Evolutionary conservation across 2,329 filamentous ascomycete species (phyloP), one percentile per base, ranked within the genome.

Genomic region (Aphanocladium album): DNA sequence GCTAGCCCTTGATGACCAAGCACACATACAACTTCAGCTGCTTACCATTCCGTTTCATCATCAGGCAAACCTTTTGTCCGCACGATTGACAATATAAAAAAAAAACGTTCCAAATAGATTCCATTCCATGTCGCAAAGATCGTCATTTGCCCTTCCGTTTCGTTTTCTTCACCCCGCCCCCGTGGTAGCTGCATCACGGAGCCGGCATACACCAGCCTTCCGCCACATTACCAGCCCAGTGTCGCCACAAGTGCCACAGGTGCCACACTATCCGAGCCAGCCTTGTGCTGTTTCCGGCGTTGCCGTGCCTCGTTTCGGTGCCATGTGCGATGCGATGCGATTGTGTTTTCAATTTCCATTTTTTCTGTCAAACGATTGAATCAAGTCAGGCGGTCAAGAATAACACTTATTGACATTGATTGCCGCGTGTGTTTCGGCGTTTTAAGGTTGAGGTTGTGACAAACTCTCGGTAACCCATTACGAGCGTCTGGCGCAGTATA

Each of bases 251-350:
- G n/a, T n/a, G n/a, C n/a, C n/a, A n/a, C n/a, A n/a, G n/a, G n/a
- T n/a, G n/a, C n/a, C n/a, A n/a, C n/a, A n/a, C 33, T 35, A 6
- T 12, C 33, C 33, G 33, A 35, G 33, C 33, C 33, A 35, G 33
- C 33, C 33, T 35, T 35, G 33, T 12, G 6, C 54, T 50, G 45
- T 57, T 57, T 57, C 55, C 55, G 55, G 55, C 55, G 30, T 39
- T 41, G 45, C 55, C 55, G 55, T 47, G 11, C 14, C 45, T 30
- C 30, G 21, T 21, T 50, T 45, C 21, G 21, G 11, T 16, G 33
- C 16, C 45, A 47, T 7, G 19, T 45, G 41, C 41, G 6, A 6
- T 39, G 5, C 30, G 25, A 35, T 14, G 23, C 33, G 25, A 41
- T 30, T 14, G 5, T 14, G 9, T 27, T 27, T 12, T 54, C 8